Conservation (phyloP, 2,329 filamentous ascomycete genomes). For the Sporothrix dimorphospora region DNA sequence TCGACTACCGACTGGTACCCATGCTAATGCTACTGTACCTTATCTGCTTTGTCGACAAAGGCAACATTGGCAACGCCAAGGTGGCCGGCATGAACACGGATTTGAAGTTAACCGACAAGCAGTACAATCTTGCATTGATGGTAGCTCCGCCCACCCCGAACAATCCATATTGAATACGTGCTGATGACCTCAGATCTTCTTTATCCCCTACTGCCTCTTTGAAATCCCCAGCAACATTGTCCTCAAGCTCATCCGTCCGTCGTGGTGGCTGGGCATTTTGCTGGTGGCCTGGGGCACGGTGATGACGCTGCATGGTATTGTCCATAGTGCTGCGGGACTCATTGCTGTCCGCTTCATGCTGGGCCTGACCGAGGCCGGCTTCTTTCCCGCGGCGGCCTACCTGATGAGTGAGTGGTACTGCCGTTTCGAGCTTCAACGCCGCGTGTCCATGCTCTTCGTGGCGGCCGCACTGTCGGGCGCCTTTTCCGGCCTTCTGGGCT, state of each 20-base stretch:
- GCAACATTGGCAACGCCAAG: conserved; percentile 63
- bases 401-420: conserved; percentile 32
- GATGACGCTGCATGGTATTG: conserved; percentile 58
- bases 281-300: conserved; percentile 65
- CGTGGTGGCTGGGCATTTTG: conserved; percentile 66
- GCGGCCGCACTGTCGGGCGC: conserved; percentile 32
- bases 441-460: conserved; percentile 31
- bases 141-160: not conserved
- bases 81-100: conserved; percentile 59
- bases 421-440: conserved; percentile 31
- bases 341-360: conserved; percentile 59
- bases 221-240: conserved; percentile 69
- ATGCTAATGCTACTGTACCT: conserved; percentile 70
- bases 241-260: conserved; percentile 65
- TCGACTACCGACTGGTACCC: conserved; percentile 58
- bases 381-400: conserved; percentile 27
- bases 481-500: conserved; percentile 32
- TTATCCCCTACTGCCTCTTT: conserved; percentile 62
- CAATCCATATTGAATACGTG: no score
- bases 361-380: conserved; percentile 58
- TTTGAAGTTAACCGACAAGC: conserved; percentile 60
- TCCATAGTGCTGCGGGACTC: conserved; percentile 51
- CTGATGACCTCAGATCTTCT: conserved; percentile 49
- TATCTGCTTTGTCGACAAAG: conserved; percentile 65
- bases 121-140: conserved; percentile 61